Conservation (phyloP, 164 flowering plant species). For the Magnolia sinica region DNA sequence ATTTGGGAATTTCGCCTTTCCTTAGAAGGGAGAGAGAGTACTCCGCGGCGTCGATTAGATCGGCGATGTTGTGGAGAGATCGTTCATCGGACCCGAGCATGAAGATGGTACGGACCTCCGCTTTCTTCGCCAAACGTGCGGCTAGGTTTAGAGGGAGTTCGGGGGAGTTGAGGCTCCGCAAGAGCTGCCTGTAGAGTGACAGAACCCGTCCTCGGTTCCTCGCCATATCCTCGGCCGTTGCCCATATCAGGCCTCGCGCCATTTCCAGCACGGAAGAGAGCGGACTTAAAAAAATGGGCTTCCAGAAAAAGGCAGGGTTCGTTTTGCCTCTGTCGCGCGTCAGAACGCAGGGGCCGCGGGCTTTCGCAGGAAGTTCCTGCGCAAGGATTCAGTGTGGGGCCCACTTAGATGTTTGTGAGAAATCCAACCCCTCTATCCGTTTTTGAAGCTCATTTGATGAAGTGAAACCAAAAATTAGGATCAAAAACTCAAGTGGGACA, state of each 20-base stretch:
- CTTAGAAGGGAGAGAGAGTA: conserved; percentile 27
- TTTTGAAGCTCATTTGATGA: too few relatives aligned
- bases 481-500: too few relatives aligned
- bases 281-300: too few relatives aligned
- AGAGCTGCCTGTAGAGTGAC: conserved; percentile 30
- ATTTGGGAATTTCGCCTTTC: conserved; percentile 31
- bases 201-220: conserved; percentile 26
- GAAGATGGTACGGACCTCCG: conserved; percentile 30
- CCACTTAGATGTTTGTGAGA: too few relatives aligned
- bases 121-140: conserved; percentile 32
- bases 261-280: conserved; percentile 7
- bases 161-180: conserved; percentile 32
- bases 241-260: conserved; percentile 32
- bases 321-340: too few relatives aligned
- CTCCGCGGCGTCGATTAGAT: conserved; percentile 33
- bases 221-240: conserved; percentile 35
- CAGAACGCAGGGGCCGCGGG: too few relatives aligned
- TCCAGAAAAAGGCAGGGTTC: too few relatives aligned
- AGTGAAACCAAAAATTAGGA: too few relatives aligned
- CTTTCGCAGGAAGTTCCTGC: too few relatives aligned
- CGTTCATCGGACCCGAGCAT: conserved; percentile 26
- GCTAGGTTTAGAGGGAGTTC: conserved; percentile 23
- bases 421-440: too few relatives aligned
- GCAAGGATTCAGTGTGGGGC: too few relatives aligned
- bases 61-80: conserved; percentile 34